These are phyloP conservation scores for Trichoderma arundinaceum DNA, from an alignment of 2,329 filamentous ascomycete genomes.

Conservation along the genomic window DNA sequence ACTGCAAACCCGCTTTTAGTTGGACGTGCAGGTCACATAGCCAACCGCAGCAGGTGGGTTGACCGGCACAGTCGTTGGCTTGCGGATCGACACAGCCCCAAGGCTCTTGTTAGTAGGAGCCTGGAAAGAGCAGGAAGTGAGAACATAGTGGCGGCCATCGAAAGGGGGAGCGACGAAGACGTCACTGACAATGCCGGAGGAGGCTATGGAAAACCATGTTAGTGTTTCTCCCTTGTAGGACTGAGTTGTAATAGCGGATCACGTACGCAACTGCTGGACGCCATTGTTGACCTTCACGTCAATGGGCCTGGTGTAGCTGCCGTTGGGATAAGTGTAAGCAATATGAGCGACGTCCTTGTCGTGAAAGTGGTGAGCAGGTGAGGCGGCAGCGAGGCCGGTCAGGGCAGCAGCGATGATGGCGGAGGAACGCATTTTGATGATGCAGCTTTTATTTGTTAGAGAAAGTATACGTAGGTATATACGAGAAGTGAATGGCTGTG, in stretches of 20 bases:
- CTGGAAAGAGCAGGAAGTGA: conserved; percentile 23
- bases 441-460: neutral
- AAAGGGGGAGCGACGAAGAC: conserved; percentile 24
- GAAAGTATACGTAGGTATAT: neutral
- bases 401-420: conserved; percentile 16
- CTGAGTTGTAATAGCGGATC: neutral
- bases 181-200: neutral
- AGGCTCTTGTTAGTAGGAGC: conserved; percentile 18
- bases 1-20: neutral
- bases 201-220: neutral
- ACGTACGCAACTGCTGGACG: conserved; percentile 12
- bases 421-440: conserved; percentile 25
- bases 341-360: conserved; percentile 2
- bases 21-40: conserved; percentile 20
- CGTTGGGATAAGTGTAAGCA: conserved; percentile 18
- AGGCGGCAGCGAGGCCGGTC: conserved; percentile 15
- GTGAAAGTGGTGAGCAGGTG: neutral
- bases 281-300: neutral
- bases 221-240: neutral
- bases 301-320: conserved; percentile 16
- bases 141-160: conserved; percentile 18
- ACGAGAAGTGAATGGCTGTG: neutral
- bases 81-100: neutral
- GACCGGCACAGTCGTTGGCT: conserved; percentile 16
- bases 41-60: conserved; percentile 14